Evolutionary conservation across 305 asterid genomes (phyloP).

Genomic region (Fraxinus latifolia): DNA sequence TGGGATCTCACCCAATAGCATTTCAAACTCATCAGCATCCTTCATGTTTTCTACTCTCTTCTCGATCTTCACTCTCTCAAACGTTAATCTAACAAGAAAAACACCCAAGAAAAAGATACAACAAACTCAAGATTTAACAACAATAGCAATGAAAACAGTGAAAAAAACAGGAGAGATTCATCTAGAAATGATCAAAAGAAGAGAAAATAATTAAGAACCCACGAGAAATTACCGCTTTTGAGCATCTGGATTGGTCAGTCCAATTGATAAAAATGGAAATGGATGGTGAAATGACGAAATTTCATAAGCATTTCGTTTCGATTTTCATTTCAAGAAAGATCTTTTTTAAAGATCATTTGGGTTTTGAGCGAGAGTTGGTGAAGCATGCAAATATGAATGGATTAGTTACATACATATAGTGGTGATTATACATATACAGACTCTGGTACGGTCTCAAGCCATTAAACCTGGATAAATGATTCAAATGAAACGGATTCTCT

Average conservation of each 20-base stretch:
- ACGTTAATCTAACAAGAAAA: background rate
- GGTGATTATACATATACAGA: background rate
- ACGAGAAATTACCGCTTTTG: slow-evolving; percentile 27
- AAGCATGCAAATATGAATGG: slow-evolving; percentile 31
- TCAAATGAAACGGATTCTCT: background rate
- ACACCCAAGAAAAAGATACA: background rate
- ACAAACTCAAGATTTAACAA: background rate
- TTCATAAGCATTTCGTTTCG: background rate
- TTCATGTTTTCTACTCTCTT: slow-evolving; percentile 31
- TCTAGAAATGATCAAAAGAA: background rate
- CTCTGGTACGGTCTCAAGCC: background rate
- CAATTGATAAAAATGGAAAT: background rate
- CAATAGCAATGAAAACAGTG: slow-evolving; percentile 6
- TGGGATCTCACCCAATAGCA: slow-evolving; percentile 77
- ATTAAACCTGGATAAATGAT: background rate
- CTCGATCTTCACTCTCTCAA: slow-evolving; percentile 12
- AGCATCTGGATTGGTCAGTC: slow-evolving; percentile 23
- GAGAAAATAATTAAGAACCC: background rate
- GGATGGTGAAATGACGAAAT: background rate
- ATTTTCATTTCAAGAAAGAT: background rate
- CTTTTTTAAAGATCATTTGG: slow-evolving; percentile 9
- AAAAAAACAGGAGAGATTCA: slow-evolving; percentile 9
- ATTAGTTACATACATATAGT: slow-evolving; percentile 23
- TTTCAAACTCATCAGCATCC: slow-evolving; percentile 61
- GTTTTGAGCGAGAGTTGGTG: slow-evolving; percentile 27